Percentiles rank a stretch among this genome's conserved stretches.
phyloP scores from a whole-genome alignment of 495 filamentous ascomycete species.

The Polyplosphaeria fusca region DNA sequence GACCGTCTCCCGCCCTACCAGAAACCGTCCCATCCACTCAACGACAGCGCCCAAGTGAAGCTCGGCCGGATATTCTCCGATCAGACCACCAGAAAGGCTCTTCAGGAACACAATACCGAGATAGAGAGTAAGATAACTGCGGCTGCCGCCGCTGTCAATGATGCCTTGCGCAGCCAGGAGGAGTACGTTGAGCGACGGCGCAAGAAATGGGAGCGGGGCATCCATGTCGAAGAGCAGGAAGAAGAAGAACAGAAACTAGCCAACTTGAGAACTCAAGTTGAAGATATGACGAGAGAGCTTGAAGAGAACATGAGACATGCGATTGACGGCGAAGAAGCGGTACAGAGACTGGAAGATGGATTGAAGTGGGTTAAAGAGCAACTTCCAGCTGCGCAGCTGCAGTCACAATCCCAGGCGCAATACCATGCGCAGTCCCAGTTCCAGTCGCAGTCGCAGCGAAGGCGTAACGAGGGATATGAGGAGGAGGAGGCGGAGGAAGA shows the following conservation, averaged over 20 bases:
- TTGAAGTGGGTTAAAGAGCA: conserved; percentile 12
- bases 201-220: conserved; percentile 21
- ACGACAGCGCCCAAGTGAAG: conserved; percentile 30
- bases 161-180: conserved; percentile 27
- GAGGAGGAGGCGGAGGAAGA: conserved; percentile 28
- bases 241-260: conserved; percentile 24
- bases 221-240: conserved; percentile 19
- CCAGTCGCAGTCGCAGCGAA: conserved; percentile 8
- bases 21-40: conserved; percentile 38
- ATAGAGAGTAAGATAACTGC: conserved; percentile 24
- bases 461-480: conserved; percentile 19
- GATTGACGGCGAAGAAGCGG: conserved; percentile 36
- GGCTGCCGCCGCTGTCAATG: conserved; percentile 37
- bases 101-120: conserved; percentile 31
- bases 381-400: conserved; percentile 2
- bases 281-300: conserved; percentile 39
- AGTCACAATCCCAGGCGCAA: conserved; percentile 19
- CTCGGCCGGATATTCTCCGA: conserved; percentile 16
- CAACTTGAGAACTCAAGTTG: conserved; percentile 33
- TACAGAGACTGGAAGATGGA: conserved; percentile 27
- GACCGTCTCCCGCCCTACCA: conserved; percentile 37
- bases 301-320: conserved; percentile 40
- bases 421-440: conserved; percentile 21
- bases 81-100: conserved; percentile 9
- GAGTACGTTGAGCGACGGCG: conserved; percentile 18